Conservation (phyloP, 2,329 filamentous ascomycete genomes). For the Teratosphaeria pseudoeucalypti region DNA sequence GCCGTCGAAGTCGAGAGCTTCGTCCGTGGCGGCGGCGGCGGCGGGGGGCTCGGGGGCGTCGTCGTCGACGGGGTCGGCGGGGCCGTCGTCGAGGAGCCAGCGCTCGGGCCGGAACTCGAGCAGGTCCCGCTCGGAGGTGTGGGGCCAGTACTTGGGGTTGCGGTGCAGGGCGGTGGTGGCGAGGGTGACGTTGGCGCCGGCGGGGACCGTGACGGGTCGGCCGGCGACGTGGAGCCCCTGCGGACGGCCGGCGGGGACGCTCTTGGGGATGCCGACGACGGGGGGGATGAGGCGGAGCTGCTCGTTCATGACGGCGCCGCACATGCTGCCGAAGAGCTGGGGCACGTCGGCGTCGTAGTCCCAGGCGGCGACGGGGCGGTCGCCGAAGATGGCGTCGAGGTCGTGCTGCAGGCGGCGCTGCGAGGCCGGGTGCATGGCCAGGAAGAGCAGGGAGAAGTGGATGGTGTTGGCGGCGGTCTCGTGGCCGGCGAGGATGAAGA, state of each 20-base stretch:
- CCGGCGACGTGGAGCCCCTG: slow-evolving; percentile 53
- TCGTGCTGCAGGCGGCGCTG: slow-evolving; percentile 61
- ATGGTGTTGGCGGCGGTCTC: slow-evolving; percentile 70
- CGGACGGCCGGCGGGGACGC: slow-evolving; percentile 30
- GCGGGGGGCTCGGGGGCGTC: slow-evolving; percentile 17
- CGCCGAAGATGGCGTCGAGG: slow-evolving; percentile 54
- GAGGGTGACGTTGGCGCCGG: slow-evolving; percentile 46
- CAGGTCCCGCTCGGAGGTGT: slow-evolving; percentile 43
- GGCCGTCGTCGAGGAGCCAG: slow-evolving; percentile 46
- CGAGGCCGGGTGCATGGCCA: slow-evolving; percentile 54
- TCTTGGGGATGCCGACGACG: slow-evolving; percentile 63
- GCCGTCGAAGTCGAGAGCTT: slow-evolving; percentile 38
- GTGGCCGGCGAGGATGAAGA: slow-evolving; percentile 60
- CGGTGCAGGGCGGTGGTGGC: slow-evolving; percentile 48
- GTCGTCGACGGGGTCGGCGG: slow-evolving; percentile 14
- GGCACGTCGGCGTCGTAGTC: slow-evolving; percentile 59
- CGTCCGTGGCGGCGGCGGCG: slow-evolving; percentile 19
- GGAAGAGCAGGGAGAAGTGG: slow-evolving; percentile 58
- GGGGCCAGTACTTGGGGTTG: slow-evolving; percentile 65
- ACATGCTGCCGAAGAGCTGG: slow-evolving; percentile 56
- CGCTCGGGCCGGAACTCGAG: slow-evolving; percentile 62
- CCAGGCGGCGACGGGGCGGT: slow-evolving; percentile 52
- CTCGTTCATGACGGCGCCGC: slow-evolving; percentile 69
- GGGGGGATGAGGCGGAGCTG: slow-evolving; percentile 63
- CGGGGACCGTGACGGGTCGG: slow-evolving; percentile 48